Conservation (phyloP, 179 eudicot genomes). For the Dionaea muscipula region DNA sequence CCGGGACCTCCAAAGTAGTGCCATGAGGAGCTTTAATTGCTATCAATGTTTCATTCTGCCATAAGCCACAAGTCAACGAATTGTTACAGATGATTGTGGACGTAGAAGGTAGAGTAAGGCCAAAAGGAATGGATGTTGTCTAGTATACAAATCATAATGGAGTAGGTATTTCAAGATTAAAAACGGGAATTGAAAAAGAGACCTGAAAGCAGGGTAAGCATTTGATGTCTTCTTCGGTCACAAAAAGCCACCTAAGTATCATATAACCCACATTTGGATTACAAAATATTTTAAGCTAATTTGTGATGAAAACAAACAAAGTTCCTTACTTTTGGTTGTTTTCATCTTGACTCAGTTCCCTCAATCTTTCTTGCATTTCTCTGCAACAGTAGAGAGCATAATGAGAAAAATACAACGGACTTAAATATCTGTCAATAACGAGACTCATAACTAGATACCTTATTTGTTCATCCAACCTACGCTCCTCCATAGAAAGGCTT, state of each 20-base stretch:
- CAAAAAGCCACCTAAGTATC: constrained; percentile 64
- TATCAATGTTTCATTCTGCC: constrained; percentile 77
- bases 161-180: neutral
- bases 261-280: neutral
- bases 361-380: constrained; percentile 75
- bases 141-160: neutral
- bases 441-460: neutral
- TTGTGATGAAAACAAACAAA: constrained; percentile 1
- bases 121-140: too few species aligned
- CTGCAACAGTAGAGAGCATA: constrained; percentile 31
- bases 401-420: too few species aligned
- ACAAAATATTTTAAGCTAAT: constrained; percentile 2
- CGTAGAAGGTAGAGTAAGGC: neutral
- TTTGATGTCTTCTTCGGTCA: constrained; percentile 92
- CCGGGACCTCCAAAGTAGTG: constrained; percentile 89
- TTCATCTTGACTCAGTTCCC: constrained; percentile 75
- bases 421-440: neutral
- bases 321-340: constrained; percentile 57
- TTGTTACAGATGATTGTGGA: neutral
- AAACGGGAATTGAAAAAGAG: constrained; percentile 3
- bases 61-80: constrained; percentile 9
- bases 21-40: constrained; percentile 98
- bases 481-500: constrained; percentile 58
- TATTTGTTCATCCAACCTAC: constrained; percentile 26
- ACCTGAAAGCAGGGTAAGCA: constrained; percentile 75